These are phyloP conservation scores for Lasiosphaeria hispida DNA, from an alignment of 495 filamentous ascomycete genomes.

Conservation along the genomic window DNA sequence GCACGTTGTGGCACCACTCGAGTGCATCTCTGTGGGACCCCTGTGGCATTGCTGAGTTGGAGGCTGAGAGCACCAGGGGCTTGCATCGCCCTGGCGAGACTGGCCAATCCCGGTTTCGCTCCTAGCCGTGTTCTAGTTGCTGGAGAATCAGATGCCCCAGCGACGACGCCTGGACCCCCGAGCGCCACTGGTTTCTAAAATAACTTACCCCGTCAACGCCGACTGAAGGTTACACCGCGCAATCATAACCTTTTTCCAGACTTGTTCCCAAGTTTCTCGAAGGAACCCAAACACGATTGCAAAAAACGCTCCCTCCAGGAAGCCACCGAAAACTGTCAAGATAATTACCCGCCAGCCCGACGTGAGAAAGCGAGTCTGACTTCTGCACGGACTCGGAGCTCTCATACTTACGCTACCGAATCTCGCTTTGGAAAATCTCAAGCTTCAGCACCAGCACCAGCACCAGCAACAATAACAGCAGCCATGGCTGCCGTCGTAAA, in stretches of 20 bases:
- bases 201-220: constrained; percentile 19
- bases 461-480: constrained; percentile 1
- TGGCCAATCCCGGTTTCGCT: constrained; percentile 17
- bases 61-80: constrained; percentile 15
- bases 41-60: constrained; percentile 8
- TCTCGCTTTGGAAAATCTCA: background rate
- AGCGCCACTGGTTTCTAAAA: constrained; percentile 24
- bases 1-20: background rate
- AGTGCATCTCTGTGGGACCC: constrained; percentile 10
- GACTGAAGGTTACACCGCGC: background rate
- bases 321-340: too few relatives aligned
- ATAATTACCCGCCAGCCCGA: background rate
- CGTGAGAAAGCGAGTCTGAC: background rate
- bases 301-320: too few relatives aligned
- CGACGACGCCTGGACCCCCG: constrained; percentile 2
- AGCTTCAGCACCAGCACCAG: background rate
- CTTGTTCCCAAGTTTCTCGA: too few relatives aligned
- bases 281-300: too few relatives aligned
- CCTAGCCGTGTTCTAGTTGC: constrained; percentile 13
- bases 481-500: constrained; percentile 42
- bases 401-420: background rate
- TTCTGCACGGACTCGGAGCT: background rate
- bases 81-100: constrained; percentile 15
- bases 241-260: background rate
- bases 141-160: constrained; percentile 17